Evolutionary conservation across 163 green algal genomes (phyloP).

Genomic region (Coccomyxa subellipsoidea): DNA sequence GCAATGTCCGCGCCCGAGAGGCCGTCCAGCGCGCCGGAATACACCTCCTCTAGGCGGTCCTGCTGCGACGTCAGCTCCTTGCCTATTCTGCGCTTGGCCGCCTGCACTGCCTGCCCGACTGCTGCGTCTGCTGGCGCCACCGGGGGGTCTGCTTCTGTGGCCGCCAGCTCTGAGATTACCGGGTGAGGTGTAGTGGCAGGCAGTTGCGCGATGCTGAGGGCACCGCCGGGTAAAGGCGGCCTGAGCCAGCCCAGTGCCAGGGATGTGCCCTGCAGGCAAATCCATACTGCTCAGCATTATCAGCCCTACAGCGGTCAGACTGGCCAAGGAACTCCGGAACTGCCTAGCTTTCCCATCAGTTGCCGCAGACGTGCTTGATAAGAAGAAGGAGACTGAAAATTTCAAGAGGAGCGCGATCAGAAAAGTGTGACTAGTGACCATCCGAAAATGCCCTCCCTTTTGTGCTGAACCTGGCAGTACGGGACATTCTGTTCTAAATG

Average conservation of each 20-base stretch:
- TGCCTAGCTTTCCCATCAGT: too few species aligned
- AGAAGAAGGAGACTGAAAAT: too few species aligned
- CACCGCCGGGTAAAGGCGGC: not conserved
- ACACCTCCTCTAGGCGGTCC: conserved; percentile 5
- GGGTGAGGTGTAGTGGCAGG: not conserved
- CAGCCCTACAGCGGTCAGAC: too few species aligned
- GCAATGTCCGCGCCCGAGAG: conserved; percentile 4
- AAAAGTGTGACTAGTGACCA: too few species aligned
- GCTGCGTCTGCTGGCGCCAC: not conserved
- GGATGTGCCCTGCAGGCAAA: not conserved
- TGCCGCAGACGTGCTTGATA: too few species aligned
- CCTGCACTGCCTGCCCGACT: not conserved
- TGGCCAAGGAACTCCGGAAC: too few species aligned
- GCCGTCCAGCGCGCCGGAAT: conserved; percentile 2
- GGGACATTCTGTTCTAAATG: too few species aligned
- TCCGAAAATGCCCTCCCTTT: not conserved
- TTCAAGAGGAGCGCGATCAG: too few species aligned
- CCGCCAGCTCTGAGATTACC: not conserved
- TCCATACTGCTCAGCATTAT: not conserved
- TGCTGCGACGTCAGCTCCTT: not conserved
- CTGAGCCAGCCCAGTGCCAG: not conserved
- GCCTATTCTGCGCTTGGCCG: not conserved
- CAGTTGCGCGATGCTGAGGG: not conserved
- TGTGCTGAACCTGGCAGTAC: not conserved
- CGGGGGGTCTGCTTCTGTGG: not conserved